phyloP scores from a whole-genome alignment of 1,284 basidiomycete species.

The Grifola frondosa region DNA sequence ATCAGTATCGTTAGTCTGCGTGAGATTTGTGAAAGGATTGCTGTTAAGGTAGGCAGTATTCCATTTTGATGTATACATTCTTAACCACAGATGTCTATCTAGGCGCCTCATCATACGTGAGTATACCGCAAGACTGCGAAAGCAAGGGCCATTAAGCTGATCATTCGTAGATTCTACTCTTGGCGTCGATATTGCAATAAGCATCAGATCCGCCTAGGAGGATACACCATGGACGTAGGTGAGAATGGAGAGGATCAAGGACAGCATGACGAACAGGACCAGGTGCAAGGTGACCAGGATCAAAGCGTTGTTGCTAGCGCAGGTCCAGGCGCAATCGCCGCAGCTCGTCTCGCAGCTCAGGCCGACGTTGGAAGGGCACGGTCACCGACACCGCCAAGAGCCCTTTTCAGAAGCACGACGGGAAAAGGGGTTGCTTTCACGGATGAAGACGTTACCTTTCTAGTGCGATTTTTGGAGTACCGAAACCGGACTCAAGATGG shows the following conservation, averaged over 20 bases:
- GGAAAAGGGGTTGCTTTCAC: conserved; percentile 86
- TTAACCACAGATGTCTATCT: conserved; percentile 4
- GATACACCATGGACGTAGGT: conserved; percentile 67
- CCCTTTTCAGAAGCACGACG: conserved; percentile 76
- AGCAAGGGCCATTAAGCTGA: conserved; percentile 7
- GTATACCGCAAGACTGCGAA: conserved; percentile 20
- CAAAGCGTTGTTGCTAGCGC: conserved; percentile 25
- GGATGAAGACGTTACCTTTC: conserved; percentile 70
- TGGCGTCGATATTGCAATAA: conserved; percentile 87
- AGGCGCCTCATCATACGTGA: conserved; percentile 84
- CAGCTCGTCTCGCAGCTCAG: conserved; percentile 43
- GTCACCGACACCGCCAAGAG: conserved; percentile 75
- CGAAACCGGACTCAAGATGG: conserved; percentile 48
- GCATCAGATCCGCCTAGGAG: conserved; percentile 79
- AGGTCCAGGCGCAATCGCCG: conserved; percentile 46
- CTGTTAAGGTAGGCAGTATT: conserved; percentile 57
- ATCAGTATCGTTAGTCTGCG: conserved; percentile 48
- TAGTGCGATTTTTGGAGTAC: conserved; percentile 70
- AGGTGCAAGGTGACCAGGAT: conserved; percentile 16
- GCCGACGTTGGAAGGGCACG: conserved; percentile 48
- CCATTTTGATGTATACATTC: not conserved
- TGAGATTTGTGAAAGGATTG: conserved; percentile 81
- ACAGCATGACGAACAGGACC: conserved; percentile 40
- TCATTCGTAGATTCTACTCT: conserved; percentile 67
- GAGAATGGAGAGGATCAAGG: conserved; percentile 32